Conservation (phyloP, 352 stramenopile species). For the Phytopythium oedochilum region DNA sequence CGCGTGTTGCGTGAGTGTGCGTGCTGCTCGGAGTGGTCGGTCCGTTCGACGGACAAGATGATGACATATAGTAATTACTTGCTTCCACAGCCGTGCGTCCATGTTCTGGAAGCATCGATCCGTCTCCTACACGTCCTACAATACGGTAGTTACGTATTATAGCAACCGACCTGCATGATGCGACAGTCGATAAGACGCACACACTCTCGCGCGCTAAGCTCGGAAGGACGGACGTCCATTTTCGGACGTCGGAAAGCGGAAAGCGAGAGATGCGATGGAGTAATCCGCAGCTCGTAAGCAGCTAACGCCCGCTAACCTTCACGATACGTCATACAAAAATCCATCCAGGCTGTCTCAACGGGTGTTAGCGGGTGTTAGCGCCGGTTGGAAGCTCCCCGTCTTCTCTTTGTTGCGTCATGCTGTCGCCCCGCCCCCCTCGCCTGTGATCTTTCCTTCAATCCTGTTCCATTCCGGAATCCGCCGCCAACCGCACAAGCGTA, state of each 20-base stretch:
- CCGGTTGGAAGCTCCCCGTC: no score
- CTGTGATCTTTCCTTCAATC: not conserved
- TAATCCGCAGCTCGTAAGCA: not conserved
- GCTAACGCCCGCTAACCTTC: constrained; percentile 2
- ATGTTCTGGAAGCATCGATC: not conserved
- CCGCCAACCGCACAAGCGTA: not conserved
- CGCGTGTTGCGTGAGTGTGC: no score
- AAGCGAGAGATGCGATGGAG: not conserved
- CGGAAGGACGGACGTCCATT: no score
- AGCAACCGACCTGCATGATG: no score
- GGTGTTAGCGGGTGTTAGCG: not conserved
- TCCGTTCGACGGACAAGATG: not conserved
- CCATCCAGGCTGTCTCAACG: not conserved
- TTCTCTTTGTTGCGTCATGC: not conserved
- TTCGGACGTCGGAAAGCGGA: no score
- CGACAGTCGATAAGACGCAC: no score
- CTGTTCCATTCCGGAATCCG: constrained; percentile 1
- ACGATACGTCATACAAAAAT: not conserved
- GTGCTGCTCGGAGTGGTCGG: no score
- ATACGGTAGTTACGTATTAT: no score
- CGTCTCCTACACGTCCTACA: no score
- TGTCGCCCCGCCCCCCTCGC: no score
- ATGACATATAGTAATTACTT: not conserved
- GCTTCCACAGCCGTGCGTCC: no score
- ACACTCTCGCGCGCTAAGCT: no score